Conservation (phyloP, 345 rosid species). For the Citrus medica region DNA sequence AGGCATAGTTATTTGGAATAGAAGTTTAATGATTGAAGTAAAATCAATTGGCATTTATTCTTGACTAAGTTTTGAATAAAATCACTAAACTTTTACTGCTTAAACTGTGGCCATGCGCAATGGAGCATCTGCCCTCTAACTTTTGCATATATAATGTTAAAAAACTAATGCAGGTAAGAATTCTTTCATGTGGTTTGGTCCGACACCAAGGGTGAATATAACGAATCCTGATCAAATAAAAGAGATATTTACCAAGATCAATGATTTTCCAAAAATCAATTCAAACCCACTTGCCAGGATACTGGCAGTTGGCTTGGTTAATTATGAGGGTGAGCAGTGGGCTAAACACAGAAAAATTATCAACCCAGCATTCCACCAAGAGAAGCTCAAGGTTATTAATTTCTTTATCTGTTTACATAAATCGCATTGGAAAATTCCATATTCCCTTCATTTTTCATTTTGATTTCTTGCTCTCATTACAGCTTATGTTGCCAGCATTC, state of each 20-base stretch:
- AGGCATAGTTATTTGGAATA: too few species aligned
- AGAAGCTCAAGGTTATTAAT: slow-evolving; percentile 44
- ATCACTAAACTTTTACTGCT: too few species aligned
- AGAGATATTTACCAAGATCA: slow-evolving; percentile 29
- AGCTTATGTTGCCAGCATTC: slow-evolving; percentile 22
- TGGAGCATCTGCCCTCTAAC: too few species aligned
- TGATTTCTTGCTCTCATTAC: background rate
- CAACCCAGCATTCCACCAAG: slow-evolving; percentile 49
- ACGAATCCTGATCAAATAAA: slow-evolving; percentile 39
- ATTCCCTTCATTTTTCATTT: background rate
- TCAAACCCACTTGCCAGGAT: slow-evolving; percentile 25
- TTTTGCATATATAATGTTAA: background rate
- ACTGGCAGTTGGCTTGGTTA: slow-evolving; percentile 31
- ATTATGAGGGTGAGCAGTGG: slow-evolving; percentile 45
- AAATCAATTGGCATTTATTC: background rate
- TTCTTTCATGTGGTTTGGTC: slow-evolving; percentile 43
- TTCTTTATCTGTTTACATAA: background rate
- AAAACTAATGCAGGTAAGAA: slow-evolving; percentile 29
- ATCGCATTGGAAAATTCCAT: background rate
- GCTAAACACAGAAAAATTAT: slow-evolving; percentile 41
- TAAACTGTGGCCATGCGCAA: background rate
- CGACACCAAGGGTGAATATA: slow-evolving; percentile 32
- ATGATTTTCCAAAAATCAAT: slow-evolving; percentile 28
- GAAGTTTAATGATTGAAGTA: too few species aligned
- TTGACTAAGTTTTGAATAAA: background rate